These are phyloP conservation scores for Aspergillus latus DNA, from an alignment of 2,329 filamentous ascomycete species.

Conservation along the genomic window DNA sequence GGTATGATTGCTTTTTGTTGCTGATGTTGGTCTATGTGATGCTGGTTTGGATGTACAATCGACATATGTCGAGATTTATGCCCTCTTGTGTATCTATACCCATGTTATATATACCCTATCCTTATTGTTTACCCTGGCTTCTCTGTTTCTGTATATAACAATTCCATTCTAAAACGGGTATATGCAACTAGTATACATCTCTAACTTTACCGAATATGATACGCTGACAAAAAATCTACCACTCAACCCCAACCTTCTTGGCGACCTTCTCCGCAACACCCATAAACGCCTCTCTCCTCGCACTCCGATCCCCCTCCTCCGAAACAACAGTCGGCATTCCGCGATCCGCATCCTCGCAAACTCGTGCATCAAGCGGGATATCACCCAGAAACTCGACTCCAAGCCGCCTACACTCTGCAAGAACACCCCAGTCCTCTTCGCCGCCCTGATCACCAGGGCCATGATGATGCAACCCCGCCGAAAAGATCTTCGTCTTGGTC, in stretches of 20 bases:
- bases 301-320: slow-evolving; percentile 67
- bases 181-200: not conserved
- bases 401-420: slow-evolving; percentile 67
- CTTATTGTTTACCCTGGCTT: not conserved
- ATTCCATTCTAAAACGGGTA: not conserved
- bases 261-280: slow-evolving; percentile 62
- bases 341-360: slow-evolving; percentile 82
- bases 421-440: slow-evolving; percentile 57
- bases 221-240: slow-evolving; percentile 22
- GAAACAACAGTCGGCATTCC: slow-evolving; percentile 89
- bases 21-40: not conserved
- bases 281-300: slow-evolving; percentile 70
- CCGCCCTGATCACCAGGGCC: slow-evolving; percentile 16
- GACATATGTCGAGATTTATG: not conserved
- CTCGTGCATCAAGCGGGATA: slow-evolving; percentile 80
- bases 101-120: not conserved
- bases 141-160: not conserved
- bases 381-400: slow-evolving; percentile 80
- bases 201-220: not conserved
- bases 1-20: not conserved
- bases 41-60: too few species aligned
- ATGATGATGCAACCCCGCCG: slow-evolving; percentile 39
- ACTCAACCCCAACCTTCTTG: slow-evolving; percentile 44
- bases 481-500: slow-evolving; percentile 73
- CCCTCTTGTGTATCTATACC: not conserved